Conservation (phyloP, 148 eudicot genomes). For the Camellia lanceoleosa region DNA sequence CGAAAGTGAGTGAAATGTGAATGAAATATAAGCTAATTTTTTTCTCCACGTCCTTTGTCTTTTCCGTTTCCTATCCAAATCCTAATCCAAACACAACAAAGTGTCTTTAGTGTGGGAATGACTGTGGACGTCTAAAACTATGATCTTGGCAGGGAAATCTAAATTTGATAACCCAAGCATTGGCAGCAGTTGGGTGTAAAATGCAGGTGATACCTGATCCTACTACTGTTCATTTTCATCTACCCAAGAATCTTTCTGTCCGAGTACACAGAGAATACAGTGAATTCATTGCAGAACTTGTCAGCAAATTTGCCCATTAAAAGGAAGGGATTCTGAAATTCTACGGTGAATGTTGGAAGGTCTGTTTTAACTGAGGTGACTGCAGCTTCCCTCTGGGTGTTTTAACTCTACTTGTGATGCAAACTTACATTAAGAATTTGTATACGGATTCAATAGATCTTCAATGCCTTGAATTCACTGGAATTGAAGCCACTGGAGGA, state of each 20-base stretch:
- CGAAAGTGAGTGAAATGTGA: too few species aligned
- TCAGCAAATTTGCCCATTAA: constrained; percentile 80
- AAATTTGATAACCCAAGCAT: constrained; percentile 90
- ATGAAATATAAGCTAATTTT: too few species aligned
- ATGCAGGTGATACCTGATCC: constrained; percentile 95
- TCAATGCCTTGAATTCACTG: constrained; percentile 89
- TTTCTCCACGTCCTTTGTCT: too few species aligned
- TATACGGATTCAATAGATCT: constrained; percentile 49
- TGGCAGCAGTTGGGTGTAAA: constrained; percentile 87
- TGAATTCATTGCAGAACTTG: constrained; percentile 69
- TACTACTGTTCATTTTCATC: constrained; percentile 93
- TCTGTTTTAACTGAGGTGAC: constrained; percentile 43
- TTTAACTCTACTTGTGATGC: constrained; percentile 14
- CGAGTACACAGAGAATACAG: constrained; percentile 80
- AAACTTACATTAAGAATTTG: constrained; percentile 19
- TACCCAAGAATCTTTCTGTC: constrained; percentile 80
- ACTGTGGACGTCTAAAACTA: too few species aligned
- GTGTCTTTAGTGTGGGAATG: too few species aligned
- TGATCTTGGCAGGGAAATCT: constrained; percentile 69
- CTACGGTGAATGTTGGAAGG: constrained; percentile 94
- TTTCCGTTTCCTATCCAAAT: too few species aligned
- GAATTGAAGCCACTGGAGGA: constrained; percentile 97
- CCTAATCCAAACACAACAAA: too few species aligned
- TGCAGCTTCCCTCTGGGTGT: constrained; percentile 21
- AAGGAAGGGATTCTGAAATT: constrained; percentile 83